These are phyloP conservation scores for Aspergillus sp. DNA, from an alignment of 2,329 filamentous ascomycete species.

Conservation along the genomic window DNA sequence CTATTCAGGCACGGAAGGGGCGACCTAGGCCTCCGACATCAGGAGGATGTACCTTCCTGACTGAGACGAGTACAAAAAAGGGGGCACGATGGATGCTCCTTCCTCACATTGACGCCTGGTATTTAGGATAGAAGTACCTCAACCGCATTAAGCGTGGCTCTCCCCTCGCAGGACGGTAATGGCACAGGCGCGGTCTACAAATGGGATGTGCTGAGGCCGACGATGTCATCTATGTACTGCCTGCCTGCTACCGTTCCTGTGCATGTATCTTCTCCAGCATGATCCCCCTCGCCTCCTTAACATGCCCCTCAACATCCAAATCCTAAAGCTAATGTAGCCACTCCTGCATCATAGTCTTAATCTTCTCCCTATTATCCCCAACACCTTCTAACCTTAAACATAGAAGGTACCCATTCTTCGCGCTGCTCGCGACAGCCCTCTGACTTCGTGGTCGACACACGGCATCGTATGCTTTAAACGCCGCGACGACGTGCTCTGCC, in stretches of 20 bases:
- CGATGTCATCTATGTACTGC: too few relatives aligned
- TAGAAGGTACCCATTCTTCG: slow-evolving; percentile 44
- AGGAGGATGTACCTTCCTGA: too few relatives aligned
- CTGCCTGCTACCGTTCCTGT: not conserved
- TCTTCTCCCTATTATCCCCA: slow-evolving; percentile 31
- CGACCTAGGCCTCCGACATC: too few relatives aligned
- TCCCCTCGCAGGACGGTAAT: too few relatives aligned
- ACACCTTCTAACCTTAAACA: slow-evolving; percentile 34
- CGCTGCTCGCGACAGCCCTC: slow-evolving; percentile 56
- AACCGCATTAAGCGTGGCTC: too few relatives aligned
- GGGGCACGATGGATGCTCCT: too few relatives aligned
- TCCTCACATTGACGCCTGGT: too few relatives aligned
- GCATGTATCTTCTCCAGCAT: slow-evolving; percentile 1
- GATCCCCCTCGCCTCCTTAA: slow-evolving; percentile 24
- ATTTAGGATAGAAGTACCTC: too few relatives aligned
- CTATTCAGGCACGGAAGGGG: too few relatives aligned
- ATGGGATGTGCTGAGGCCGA: too few relatives aligned
- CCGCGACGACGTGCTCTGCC: slow-evolving; percentile 45
- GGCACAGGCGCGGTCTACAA: too few relatives aligned
- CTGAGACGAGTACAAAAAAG: too few relatives aligned
- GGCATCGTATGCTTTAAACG: slow-evolving; percentile 58
- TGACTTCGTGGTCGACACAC: slow-evolving; percentile 56
- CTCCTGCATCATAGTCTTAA: slow-evolving; percentile 28
- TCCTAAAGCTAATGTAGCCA: slow-evolving; percentile 42
- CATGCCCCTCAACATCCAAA: slow-evolving; percentile 35